phyloP scores from a whole-genome alignment of 257 asterid genomes.

The Solanum ossicruentum region DNA sequence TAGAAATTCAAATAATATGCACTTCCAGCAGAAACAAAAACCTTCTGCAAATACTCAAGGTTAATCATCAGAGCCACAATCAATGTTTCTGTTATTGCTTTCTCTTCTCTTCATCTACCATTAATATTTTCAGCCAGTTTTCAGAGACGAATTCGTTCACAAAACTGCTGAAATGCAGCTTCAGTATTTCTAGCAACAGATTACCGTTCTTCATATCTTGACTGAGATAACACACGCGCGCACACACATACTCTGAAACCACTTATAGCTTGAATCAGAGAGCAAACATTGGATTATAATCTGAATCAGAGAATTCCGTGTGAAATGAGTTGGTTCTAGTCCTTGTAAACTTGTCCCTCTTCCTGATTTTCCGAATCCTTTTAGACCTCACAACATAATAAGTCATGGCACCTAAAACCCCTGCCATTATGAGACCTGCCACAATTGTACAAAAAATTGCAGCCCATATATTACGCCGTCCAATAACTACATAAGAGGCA shows the following conservation, averaged over 20 bases:
- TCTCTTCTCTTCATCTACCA: not conserved
- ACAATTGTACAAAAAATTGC: conserved; percentile 45
- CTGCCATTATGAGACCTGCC: conserved; percentile 49
- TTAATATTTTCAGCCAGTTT: not conserved
- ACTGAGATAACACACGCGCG: not conserved
- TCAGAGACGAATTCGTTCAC: not conserved
- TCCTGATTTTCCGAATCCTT: conserved; percentile 34
- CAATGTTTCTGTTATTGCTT: not conserved
- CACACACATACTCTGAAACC: not conserved
- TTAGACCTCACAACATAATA: conserved; percentile 53
- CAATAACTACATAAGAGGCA: conserved; percentile 52
- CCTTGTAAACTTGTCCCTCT: conserved; percentile 39
- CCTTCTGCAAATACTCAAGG: not conserved
- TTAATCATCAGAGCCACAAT: not conserved
- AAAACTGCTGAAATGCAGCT: not conserved
- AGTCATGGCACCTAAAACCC: conserved; percentile 55
- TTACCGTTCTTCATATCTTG: not conserved
- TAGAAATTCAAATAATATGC: not conserved
- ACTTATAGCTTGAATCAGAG: conserved; percentile 17
- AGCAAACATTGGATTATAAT: conserved; percentile 53
- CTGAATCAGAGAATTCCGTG: conserved; percentile 32
- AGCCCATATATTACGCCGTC: conserved; percentile 45
- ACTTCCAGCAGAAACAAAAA: not conserved
- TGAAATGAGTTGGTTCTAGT: conserved; percentile 16
- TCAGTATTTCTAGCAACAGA: not conserved